A percentile compares a stretch with the other conserved stretches of the same genome.
phyloP scores from a whole-genome alignment of 139 green algal genomes.

The Pedinophyceae sp. region DNA sequence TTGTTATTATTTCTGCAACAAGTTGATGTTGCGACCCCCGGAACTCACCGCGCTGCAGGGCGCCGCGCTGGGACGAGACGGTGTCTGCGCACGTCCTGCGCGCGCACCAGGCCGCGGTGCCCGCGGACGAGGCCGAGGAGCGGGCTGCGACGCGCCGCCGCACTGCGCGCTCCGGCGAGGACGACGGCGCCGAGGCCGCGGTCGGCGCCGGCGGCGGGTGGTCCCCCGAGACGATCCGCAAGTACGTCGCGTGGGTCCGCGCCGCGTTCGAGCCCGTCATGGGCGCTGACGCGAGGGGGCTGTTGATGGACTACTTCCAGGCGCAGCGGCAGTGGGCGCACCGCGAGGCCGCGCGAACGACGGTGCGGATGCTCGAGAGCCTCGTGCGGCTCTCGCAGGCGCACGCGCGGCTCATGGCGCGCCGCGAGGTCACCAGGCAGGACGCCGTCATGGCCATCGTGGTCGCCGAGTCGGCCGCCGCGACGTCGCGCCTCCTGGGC shows the following conservation, averaged over 20 bases:
- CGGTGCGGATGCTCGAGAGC: conserved; percentile 71
- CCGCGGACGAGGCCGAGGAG: neutral
- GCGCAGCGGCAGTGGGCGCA: conserved; percentile 20
- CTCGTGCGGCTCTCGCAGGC: conserved; percentile 61
- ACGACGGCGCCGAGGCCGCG: neutral
- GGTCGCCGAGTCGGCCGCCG: conserved; percentile 3
- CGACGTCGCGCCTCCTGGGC: neutral
- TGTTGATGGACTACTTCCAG: conserved; percentile 64
- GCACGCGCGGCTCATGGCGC: conserved; percentile 57
- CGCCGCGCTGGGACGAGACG: conserved; percentile 36
- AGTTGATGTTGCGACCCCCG: too few species aligned
- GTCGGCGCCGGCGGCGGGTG: conserved; percentile 18
- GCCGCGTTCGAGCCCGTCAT: conserved; percentile 24
- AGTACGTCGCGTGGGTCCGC: conserved; percentile 63
- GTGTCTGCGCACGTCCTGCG: conserved; percentile 60
- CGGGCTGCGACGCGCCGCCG: too few species aligned
- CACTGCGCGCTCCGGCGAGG: neutral
- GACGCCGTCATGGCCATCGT: conserved; percentile 15
- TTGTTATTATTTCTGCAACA: conserved; percentile 11
- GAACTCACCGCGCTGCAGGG: too few species aligned
- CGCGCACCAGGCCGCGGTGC: conserved; percentile 16
- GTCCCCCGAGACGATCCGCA: conserved; percentile 35
- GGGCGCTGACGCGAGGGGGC: conserved; percentile 25
- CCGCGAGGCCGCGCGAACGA: conserved; percentile 23
- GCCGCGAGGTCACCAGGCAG: conserved; percentile 23